Conservation (phyloP, 768 basidiomycete species). For the Mycena galopus region DNA sequence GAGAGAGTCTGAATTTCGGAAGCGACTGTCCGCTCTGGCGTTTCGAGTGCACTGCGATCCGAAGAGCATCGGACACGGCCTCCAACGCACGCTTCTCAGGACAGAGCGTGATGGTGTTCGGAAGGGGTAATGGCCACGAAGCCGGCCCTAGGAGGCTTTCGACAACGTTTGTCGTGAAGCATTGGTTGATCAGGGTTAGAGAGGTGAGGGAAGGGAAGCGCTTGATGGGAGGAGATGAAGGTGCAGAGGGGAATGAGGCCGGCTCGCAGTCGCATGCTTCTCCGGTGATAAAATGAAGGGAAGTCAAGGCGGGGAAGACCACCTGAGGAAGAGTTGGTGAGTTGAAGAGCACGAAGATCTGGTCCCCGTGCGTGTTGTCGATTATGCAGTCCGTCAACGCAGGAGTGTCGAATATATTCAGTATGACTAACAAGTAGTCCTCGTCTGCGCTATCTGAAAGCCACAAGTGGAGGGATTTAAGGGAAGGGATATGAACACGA, state of each 20-base stretch:
- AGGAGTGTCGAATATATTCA: conserved; percentile 1
- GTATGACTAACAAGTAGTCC: not conserved
- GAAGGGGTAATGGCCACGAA: not conserved
- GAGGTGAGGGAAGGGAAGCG: conserved; percentile 12
- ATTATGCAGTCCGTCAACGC: not conserved
- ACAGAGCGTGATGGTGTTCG: not conserved
- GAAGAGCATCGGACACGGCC: not conserved
- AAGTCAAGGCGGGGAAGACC: conserved; percentile 5
- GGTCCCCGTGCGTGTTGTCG: not conserved
- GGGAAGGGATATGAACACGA: not conserved
- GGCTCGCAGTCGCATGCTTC: not conserved
- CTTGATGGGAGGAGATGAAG: not conserved
- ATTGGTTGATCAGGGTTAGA: conserved; percentile 4
- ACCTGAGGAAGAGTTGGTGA: not conserved
- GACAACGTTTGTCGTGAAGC: not conserved
- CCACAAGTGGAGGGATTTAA: not conserved
- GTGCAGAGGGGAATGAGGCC: not conserved
- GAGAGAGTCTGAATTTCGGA: conserved; percentile 6
- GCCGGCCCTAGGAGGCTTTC: not conserved
- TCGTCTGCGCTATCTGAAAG: not conserved
- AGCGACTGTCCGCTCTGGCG: not conserved
- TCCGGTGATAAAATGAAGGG: not conserved
- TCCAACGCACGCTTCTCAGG: not conserved
- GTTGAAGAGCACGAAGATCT: conserved; percentile 9
- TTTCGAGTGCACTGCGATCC: not conserved